Evolutionary conservation across 2,329 filamentous ascomycete species (phyloP).

Genomic region (Xylariaceae sp.): DNA sequence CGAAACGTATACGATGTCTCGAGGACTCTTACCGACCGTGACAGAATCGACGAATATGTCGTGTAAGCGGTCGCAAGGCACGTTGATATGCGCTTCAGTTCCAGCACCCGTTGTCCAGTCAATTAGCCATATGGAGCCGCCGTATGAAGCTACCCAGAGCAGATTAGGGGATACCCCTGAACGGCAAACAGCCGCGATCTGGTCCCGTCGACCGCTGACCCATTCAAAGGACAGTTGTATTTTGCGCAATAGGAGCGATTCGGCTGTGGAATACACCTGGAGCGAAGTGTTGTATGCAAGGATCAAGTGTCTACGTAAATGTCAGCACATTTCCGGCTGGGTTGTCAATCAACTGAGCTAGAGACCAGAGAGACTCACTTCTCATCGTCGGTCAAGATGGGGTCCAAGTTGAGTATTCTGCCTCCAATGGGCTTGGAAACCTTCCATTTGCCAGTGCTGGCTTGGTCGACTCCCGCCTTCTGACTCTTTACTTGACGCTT

Average conservation of each 20-base stretch:
- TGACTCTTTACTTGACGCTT: conserved; percentile 10
- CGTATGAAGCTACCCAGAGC: conserved; percentile 56
- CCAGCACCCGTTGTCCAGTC: conserved; percentile 51
- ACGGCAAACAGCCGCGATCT: conserved; percentile 41
- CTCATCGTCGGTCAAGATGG: conserved; percentile 57
- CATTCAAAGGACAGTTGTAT: conserved; percentile 49
- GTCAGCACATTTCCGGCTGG: conserved; percentile 22
- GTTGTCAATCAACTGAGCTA: neutral
- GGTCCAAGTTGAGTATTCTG: conserved; percentile 59
- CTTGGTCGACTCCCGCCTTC: neutral
- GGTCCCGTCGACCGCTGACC: conserved; percentile 27
- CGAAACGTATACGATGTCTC: conserved; percentile 46
- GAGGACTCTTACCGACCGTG: conserved; percentile 31
- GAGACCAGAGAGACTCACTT: conserved; percentile 49
- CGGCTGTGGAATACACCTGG: conserved; percentile 73
- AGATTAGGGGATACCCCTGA: conserved; percentile 42
- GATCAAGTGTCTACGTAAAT: conserved; percentile 59
- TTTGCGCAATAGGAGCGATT: conserved; percentile 72
- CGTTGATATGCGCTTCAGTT: conserved; percentile 39
- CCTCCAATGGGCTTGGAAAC: conserved; percentile 61
- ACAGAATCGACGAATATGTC: conserved; percentile 42
- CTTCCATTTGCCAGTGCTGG: conserved; percentile 42
- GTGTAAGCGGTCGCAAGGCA: conserved; percentile 40
- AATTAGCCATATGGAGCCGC: conserved; percentile 52
- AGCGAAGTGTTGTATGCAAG: conserved; percentile 69